phyloP scores from a whole-genome alignment of 768 basidiomycete species.

The Termitomyces sp. region DNA sequence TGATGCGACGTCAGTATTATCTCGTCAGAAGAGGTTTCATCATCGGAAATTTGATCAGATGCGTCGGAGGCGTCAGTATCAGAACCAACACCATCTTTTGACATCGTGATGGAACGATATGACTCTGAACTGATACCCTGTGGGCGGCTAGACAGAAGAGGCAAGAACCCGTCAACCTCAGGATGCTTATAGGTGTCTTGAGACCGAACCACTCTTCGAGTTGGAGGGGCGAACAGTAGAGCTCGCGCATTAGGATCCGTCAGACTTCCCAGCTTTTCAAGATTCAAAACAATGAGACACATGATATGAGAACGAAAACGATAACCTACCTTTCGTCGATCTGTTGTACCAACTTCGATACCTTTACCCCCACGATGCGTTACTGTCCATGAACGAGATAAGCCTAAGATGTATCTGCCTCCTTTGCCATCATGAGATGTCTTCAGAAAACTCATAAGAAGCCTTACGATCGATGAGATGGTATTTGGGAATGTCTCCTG shows the following conservation, averaged over 20 bases:
- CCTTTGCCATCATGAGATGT: constrained; percentile 50
- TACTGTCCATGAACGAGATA: constrained; percentile 43
- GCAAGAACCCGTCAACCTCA: constrained; percentile 65
- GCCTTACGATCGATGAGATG: constrained; percentile 50
- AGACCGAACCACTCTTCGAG: constrained; percentile 38
- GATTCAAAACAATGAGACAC: background rate
- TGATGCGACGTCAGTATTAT: constrained; percentile 49
- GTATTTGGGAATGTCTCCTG: constrained; percentile 64
- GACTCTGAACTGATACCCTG: constrained; percentile 25
- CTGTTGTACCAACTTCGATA: constrained; percentile 48
- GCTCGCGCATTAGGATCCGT: constrained; percentile 52
- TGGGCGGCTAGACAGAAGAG: constrained; percentile 39
- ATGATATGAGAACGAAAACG: background rate
- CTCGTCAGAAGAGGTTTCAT: constrained; percentile 31
- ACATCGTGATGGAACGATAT: constrained; percentile 44
- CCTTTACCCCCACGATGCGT: constrained; percentile 40
- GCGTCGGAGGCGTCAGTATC: constrained; percentile 15
- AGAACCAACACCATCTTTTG: constrained; percentile 21
- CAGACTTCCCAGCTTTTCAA: constrained; percentile 39
- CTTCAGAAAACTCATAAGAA: constrained; percentile 10
- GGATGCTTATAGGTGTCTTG: constrained; percentile 40
- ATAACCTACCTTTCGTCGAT: constrained; percentile 35
- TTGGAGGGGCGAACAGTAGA: constrained; percentile 47
- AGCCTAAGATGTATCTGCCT: constrained; percentile 60
- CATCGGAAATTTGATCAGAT: constrained; percentile 15